Evolutionary conservation across 352 stramenopile genomes (phyloP).

Genomic region (Globisporangium megalacanthum): DNA sequence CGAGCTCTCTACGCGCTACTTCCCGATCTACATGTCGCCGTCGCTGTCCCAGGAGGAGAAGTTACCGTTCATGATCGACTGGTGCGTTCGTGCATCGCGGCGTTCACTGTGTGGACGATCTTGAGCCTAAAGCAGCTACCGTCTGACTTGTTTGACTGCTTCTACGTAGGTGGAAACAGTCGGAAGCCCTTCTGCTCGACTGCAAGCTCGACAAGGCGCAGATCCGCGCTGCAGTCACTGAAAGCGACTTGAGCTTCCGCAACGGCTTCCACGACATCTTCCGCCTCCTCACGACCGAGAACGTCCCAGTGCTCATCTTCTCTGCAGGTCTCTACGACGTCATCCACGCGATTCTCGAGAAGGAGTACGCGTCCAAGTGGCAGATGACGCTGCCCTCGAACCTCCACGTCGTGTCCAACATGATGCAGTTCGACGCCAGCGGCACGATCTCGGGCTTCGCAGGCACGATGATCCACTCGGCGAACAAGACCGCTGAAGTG

Average conservation of each 20-base stretch:
- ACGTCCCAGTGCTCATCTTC: slow-evolving; percentile 62
- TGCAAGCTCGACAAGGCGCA: slow-evolving; percentile 37
- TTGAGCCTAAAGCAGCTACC: slow-evolving; percentile 1
- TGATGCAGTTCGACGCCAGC: slow-evolving; percentile 64
- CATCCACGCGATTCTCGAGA: slow-evolving; percentile 31
- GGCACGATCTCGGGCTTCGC: slow-evolving; percentile 41
- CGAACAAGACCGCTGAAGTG: slow-evolving; percentile 77
- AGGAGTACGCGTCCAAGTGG: slow-evolving; percentile 23
- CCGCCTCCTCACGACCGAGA: slow-evolving; percentile 21
- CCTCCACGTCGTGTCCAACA: slow-evolving; percentile 78
- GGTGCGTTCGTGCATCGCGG: slow-evolving; percentile 10
- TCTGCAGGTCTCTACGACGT: slow-evolving; percentile 26
- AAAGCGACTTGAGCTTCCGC: slow-evolving; percentile 34
- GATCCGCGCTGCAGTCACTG: slow-evolving; percentile 28
- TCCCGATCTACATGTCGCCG: slow-evolving; percentile 70
- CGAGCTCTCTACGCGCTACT: slow-evolving; percentile 68
- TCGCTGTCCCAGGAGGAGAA: slow-evolving; percentile 64
- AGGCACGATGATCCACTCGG: slow-evolving; percentile 70
- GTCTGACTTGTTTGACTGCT: too few relatives aligned
- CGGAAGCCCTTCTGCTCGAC: slow-evolving; percentile 41
- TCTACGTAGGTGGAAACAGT: slow-evolving; percentile 20
- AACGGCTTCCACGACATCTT: slow-evolving; percentile 47
- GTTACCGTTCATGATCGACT: slow-evolving; percentile 73
- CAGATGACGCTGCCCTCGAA: slow-evolving; percentile 32
- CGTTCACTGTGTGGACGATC: background rate